phyloP scores from a whole-genome alignment of 116 monocot genomes.

The Trichopus zeylanicus region DNA sequence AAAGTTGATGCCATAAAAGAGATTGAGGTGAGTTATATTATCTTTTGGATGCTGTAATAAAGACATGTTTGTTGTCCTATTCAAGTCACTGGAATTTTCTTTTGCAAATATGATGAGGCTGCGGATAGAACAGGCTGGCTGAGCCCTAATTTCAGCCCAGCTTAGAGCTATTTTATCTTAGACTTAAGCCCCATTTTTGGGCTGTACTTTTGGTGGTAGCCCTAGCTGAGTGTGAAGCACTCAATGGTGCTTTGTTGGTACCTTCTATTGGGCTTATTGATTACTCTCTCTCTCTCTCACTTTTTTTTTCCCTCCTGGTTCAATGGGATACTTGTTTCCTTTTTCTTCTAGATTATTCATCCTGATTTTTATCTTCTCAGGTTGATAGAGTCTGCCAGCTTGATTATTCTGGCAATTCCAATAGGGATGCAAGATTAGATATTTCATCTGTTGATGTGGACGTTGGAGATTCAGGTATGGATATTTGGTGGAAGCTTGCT shows the following conservation, averaged over 20 bases:
- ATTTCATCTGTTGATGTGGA: not conserved
- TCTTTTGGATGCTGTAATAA: not conserved
- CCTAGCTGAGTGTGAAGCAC: too few relatives aligned
- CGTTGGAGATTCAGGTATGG: not conserved
- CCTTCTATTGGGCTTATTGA: not conserved
- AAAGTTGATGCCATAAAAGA: conserved; percentile 69
- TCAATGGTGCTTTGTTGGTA: not conserved
- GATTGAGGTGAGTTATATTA: conserved; percentile 49
- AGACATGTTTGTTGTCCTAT: not conserved
- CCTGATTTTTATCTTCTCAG: conserved; percentile 11
- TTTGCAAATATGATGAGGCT: not conserved
- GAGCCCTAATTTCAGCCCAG: too few relatives aligned
- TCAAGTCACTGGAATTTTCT: not conserved
- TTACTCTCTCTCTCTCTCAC: not conserved
- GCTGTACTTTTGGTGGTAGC: too few relatives aligned
- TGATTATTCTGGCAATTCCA: conserved; percentile 2
- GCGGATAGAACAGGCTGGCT: too few relatives aligned
- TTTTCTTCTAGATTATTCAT: too few relatives aligned
- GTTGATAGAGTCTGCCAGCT: conserved; percentile 39
- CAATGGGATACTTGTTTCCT: not conserved
- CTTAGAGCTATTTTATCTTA: too few relatives aligned
- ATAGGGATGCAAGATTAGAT: not conserved
- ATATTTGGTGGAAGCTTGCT: not conserved
- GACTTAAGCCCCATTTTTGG: too few relatives aligned
- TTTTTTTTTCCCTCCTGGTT: not conserved